A percentile compares a stretch with the other conserved stretches of the same genome.
These are phyloP conservation scores for Quercus alba DNA, from an alignment of 306 rosid genomes.

Conservation along the genomic window DNA sequence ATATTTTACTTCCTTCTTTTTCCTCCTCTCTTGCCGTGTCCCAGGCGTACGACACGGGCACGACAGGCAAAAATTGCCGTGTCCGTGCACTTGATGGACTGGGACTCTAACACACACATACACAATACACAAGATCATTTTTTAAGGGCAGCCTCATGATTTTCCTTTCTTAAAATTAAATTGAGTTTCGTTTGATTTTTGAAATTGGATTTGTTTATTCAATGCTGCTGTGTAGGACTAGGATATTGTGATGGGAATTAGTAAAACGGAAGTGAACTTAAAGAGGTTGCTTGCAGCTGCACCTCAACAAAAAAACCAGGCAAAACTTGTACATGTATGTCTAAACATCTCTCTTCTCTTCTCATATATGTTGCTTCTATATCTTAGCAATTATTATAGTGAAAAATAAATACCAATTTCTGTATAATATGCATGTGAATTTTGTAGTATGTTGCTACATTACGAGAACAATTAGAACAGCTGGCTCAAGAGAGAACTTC, in stretches of 20 bases:
- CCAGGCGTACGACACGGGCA: too few relatives aligned
- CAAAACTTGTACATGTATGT: constrained; percentile 83
- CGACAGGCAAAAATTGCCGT: too few relatives aligned
- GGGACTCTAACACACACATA: too few relatives aligned
- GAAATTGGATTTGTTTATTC: not conserved
- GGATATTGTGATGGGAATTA: constrained; percentile 57
- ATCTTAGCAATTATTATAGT: not conserved
- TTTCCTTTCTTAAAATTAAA: too few relatives aligned
- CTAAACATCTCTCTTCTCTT: constrained; percentile 4
- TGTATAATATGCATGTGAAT: not conserved
- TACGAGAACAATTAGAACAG: constrained; percentile 82
- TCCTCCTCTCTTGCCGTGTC: too few relatives aligned
- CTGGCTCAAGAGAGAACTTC: constrained; percentile 77
- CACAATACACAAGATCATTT: too few relatives aligned
- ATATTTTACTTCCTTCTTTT: too few relatives aligned
- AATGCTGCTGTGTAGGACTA: constrained; percentile 27
- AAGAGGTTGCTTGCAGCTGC: constrained; percentile 83
- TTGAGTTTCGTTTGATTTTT: not conserved
- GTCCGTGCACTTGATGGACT: too few relatives aligned
- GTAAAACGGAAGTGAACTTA: constrained; percentile 84
- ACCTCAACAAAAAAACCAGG: constrained; percentile 80
- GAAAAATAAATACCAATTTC: constrained; percentile 1
- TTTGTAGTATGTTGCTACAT: constrained; percentile 81
- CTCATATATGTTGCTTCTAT: constrained; percentile 6
- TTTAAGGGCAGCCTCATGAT: too few relatives aligned